These are phyloP conservation scores for Viola pubescens DNA, from an alignment of 441 rosid genomes.

Conservation along the genomic window DNA sequence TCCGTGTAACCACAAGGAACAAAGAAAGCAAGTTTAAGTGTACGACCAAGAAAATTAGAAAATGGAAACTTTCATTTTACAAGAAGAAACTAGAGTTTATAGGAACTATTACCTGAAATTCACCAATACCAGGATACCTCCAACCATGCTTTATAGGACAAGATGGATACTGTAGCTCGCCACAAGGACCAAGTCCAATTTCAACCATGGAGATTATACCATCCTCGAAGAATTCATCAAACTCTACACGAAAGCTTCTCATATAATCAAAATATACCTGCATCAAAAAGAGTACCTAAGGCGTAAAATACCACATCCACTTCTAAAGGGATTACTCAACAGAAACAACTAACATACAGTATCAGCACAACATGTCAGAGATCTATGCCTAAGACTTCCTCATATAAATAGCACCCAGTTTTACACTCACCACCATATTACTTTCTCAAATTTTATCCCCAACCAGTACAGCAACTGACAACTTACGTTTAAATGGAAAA, in stretches of 20 bases:
- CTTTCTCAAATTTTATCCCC: slow-evolving; percentile 1
- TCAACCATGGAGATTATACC: slow-evolving; percentile 76
- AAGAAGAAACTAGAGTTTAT: slow-evolving; percentile 4
- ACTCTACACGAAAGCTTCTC: slow-evolving; percentile 95
- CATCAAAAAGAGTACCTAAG: slow-evolving; percentile 22
- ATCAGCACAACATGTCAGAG: no score
- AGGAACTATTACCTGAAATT: slow-evolving; percentile 70
- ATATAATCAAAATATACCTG: slow-evolving; percentile 98
- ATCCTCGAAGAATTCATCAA: slow-evolving; percentile 63
- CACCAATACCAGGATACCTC: slow-evolving; percentile 98
- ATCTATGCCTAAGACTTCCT: no score
- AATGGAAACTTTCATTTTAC: slow-evolving; percentile 5
- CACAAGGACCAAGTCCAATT: slow-evolving; percentile 95
- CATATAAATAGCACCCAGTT: slow-evolving; percentile 1
- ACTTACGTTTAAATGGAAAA: neutral
- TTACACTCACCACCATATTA: neutral
- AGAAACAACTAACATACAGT: no score
- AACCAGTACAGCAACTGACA: slow-evolving; percentile 1
- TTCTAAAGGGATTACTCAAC: neutral
- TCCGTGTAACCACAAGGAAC: neutral
- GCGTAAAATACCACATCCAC: slow-evolving; percentile 13
- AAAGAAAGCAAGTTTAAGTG: slow-evolving; percentile 6
- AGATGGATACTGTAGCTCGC: slow-evolving; percentile 92
- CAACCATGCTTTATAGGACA: slow-evolving; percentile 97
- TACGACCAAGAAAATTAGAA: neutral